Percentiles rank a stretch among this genome's conserved stretches.
phyloP scores from a whole-genome alignment of 2,329 filamentous ascomycete species.

The Fusarium odoratissimum region DNA sequence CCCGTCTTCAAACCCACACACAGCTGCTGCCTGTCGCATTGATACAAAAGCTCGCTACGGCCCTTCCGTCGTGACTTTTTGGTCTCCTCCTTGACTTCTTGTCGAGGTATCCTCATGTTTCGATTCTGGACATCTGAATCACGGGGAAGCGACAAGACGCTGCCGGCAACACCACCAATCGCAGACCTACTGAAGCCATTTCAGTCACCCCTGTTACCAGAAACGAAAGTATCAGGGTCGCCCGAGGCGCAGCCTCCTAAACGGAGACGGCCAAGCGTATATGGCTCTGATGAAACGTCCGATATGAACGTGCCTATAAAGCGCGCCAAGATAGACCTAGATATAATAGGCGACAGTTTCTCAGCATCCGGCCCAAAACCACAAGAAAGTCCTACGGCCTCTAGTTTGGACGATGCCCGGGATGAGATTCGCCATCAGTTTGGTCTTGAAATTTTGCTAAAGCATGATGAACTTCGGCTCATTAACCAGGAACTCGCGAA shows the following conservation, averaged over 20 bases:
- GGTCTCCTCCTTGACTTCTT: constrained; percentile 34
- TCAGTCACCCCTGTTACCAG: constrained; percentile 49
- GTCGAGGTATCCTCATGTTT: constrained; percentile 66
- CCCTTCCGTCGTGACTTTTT: constrained; percentile 33
- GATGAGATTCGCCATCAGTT: constrained; percentile 87
- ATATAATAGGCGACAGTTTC: constrained; percentile 40
- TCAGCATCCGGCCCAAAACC: constrained; percentile 35
- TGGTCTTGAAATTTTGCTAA: constrained; percentile 89
- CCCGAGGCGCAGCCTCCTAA: constrained; percentile 51
- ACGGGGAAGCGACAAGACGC: constrained; percentile 66
- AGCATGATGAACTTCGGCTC: constrained; percentile 92
- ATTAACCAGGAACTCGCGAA: constrained; percentile 98
- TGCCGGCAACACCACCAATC: constrained; percentile 57
- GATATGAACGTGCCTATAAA: constrained; percentile 52
- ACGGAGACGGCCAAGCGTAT: constrained; percentile 53
- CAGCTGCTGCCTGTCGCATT: constrained; percentile 36
- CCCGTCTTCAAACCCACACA: constrained; percentile 16
- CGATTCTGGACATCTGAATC: constrained; percentile 70
- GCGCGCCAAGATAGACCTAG: constrained; percentile 54
- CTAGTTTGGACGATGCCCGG: constrained; percentile 66
- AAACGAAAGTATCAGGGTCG: constrained; percentile 42
- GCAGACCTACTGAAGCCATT: constrained; percentile 47
- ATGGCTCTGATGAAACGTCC: constrained; percentile 46
- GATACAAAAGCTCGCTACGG: constrained; percentile 28
- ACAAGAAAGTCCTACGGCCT: constrained; percentile 31